These are phyloP conservation scores for Samsoniella hepiali DNA, from an alignment of 2,329 filamentous ascomycete species.

Conservation along the genomic window DNA sequence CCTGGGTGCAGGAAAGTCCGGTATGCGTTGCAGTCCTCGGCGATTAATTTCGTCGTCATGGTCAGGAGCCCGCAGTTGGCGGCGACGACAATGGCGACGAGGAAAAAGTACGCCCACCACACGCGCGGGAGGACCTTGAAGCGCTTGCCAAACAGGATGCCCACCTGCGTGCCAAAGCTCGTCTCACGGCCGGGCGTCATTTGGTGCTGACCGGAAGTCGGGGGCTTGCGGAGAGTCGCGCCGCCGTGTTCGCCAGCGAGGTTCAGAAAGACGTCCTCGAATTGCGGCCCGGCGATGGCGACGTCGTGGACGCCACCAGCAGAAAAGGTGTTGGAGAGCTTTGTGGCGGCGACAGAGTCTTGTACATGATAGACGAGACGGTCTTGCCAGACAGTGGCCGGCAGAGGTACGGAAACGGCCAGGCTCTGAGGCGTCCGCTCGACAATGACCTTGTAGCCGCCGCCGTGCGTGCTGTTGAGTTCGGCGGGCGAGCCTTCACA, in stretches of 20 bases:
- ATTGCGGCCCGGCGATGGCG: constrained; percentile 29
- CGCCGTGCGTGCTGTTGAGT: constrained; percentile 60
- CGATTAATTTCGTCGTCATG: constrained; percentile 58
- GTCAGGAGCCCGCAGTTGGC: constrained; percentile 70
- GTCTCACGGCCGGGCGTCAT: constrained; percentile 17
- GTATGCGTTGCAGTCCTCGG: constrained; percentile 44
- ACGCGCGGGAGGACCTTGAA: constrained; percentile 70
- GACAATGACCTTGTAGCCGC: constrained; percentile 59
- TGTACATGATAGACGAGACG: constrained; percentile 53
- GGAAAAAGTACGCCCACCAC: constrained; percentile 69
- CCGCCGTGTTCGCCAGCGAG: constrained; percentile 27
- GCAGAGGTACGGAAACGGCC: background rate
- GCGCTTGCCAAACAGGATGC: constrained; percentile 71
- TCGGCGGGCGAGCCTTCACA: constrained; percentile 62
- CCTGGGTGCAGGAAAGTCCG: constrained; percentile 22
- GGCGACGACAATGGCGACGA: constrained; percentile 70
- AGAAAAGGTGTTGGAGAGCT: constrained; percentile 41
- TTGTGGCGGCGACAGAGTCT: constrained; percentile 28
- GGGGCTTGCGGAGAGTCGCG: constrained; percentile 16
- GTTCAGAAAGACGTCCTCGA: constrained; percentile 34
- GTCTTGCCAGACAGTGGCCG: constrained; percentile 37
- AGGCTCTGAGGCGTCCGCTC: constrained; percentile 4
- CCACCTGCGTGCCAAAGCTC: constrained; percentile 49
- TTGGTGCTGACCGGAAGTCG: background rate
- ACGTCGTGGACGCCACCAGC: constrained; percentile 43